These are phyloP conservation scores for Ocimum tenuiflorum DNA, from an alignment of 257 asterid genomes.

Conservation along the genomic window DNA sequence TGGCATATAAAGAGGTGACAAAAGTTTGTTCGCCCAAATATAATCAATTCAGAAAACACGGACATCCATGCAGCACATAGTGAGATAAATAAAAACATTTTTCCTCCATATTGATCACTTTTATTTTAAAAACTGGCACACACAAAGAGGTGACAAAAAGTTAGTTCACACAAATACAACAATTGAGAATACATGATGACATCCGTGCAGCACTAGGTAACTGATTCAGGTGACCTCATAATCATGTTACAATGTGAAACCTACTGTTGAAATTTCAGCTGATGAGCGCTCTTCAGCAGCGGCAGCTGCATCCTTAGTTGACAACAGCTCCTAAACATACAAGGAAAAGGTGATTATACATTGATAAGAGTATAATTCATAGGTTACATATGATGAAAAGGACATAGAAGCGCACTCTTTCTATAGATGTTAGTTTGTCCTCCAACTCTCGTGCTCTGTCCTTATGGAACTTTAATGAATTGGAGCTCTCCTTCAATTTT, in stretches of 20 bases:
- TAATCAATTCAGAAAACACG: too few relatives aligned
- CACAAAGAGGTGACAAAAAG: neutral
- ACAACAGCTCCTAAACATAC: constrained; percentile 52
- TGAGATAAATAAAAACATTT: neutral
- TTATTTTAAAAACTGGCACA: constrained; percentile 7
- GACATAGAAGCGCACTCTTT: constrained; percentile 43
- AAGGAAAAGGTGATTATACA: neutral
- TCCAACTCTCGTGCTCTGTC: constrained; percentile 72
- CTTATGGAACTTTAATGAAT: constrained; percentile 50
- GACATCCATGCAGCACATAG: too few relatives aligned
- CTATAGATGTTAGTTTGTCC: constrained; percentile 57
- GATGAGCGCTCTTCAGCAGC: constrained; percentile 61
- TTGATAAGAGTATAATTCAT: neutral
- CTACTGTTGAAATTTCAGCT: constrained; percentile 75
- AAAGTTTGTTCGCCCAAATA: too few relatives aligned
- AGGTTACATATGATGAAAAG: neutral
- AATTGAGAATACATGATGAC: neutral
- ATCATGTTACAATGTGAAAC: constrained; percentile 14
- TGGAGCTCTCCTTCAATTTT: constrained; percentile 47
- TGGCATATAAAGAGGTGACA: too few relatives aligned
- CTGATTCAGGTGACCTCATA: neutral
- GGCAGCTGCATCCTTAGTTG: constrained; percentile 61
- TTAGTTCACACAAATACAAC: neutral
- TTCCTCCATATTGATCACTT: neutral
- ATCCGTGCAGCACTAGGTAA: neutral